phyloP scores from a whole-genome alignment of 2,329 filamentous ascomycete species.

The Fusarium pseudocircinatum region DNA sequence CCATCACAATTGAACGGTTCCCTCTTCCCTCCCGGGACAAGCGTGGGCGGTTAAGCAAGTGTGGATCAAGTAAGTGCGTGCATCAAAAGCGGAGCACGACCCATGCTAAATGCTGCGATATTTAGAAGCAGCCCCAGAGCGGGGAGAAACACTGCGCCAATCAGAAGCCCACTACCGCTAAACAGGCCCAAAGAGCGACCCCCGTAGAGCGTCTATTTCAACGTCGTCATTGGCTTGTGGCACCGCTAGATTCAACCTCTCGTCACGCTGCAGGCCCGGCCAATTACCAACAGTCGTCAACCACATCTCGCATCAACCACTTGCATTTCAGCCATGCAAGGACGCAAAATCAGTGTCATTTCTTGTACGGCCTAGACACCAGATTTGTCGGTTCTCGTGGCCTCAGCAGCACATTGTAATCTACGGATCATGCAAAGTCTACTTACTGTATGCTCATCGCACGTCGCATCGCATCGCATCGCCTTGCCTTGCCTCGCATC shows the following conservation, averaged over 20 bases:
- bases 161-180: slow-evolving; percentile 13
- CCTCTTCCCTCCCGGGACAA: slow-evolving; percentile 12
- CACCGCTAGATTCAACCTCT: slow-evolving; percentile 30
- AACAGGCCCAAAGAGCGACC: slow-evolving; percentile 17
- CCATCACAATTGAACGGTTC: slow-evolving; percentile 34
- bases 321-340: slow-evolving; percentile 35
- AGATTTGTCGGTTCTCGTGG: slow-evolving; percentile 13
- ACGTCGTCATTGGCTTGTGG: slow-evolving; percentile 37
- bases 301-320: slow-evolving; percentile 12
- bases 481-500: slow-evolving; percentile 21
- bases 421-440: slow-evolving; percentile 38
- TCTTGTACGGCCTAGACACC: not conserved
- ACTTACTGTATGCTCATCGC: slow-evolving; percentile 16
- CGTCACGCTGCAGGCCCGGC: slow-evolving; percentile 39
- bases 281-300: slow-evolving; percentile 31
- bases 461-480: slow-evolving; percentile 15
- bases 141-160: slow-evolving; percentile 30
- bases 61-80: slow-evolving; percentile 37
- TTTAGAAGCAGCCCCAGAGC: slow-evolving; percentile 28
- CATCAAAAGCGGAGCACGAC: slow-evolving; percentile 8
- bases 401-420: slow-evolving; percentile 22
- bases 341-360: slow-evolving; percentile 8
- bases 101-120: slow-evolving; percentile 18
- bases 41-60: slow-evolving; percentile 41
- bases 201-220: slow-evolving; percentile 39